Evolutionary conservation across 2,329 filamentous ascomycete genomes (phyloP).

Genomic region (Alternaria panax): DNA sequence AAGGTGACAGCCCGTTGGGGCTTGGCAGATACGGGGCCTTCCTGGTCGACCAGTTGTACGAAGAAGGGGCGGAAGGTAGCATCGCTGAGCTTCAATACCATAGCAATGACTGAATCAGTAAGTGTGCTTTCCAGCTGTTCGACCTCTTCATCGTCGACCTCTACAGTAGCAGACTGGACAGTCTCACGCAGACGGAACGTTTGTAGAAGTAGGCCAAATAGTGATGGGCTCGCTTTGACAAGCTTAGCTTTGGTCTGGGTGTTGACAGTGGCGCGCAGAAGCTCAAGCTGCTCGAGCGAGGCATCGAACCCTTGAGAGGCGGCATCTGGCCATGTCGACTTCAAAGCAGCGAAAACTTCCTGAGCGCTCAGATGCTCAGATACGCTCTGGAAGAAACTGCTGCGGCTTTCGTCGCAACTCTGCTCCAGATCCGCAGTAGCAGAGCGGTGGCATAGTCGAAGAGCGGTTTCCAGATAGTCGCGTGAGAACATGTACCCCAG

Average conservation of each 20-base stretch:
- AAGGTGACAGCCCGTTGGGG: constrained; percentile 71
- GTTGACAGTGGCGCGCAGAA: constrained; percentile 75
- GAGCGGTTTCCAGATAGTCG: constrained; percentile 73
- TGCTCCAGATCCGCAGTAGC: constrained; percentile 68
- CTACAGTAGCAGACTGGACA: constrained; percentile 48
- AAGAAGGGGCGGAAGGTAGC: constrained; percentile 92
- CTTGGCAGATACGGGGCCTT: constrained; percentile 25
- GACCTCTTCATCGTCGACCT: constrained; percentile 60
- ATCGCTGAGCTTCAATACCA: constrained; percentile 97
- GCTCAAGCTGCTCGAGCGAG: constrained; percentile 70
- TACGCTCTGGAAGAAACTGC: constrained; percentile 74
- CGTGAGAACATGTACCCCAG: constrained; percentile 89
- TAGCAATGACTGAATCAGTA: constrained; percentile 78
- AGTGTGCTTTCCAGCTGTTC: constrained; percentile 68
- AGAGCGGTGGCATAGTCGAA: constrained; percentile 76
- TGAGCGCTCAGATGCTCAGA: constrained; percentile 80
- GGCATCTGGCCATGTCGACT: constrained; percentile 75
- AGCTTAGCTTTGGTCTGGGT: constrained; percentile 79
- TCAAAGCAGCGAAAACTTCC: constrained; percentile 75
- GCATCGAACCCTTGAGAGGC: constrained; percentile 63
- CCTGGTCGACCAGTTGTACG: constrained; percentile 83
- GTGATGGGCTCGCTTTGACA: constrained; percentile 72
- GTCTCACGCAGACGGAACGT: constrained; percentile 69
- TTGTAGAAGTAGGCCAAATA: constrained; percentile 69
- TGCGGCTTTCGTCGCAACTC: constrained; percentile 69